These are phyloP conservation scores for Neospermospora avenae DNA, from an alignment of 2,329 filamentous ascomycete genomes.

Conservation along the genomic window DNA sequence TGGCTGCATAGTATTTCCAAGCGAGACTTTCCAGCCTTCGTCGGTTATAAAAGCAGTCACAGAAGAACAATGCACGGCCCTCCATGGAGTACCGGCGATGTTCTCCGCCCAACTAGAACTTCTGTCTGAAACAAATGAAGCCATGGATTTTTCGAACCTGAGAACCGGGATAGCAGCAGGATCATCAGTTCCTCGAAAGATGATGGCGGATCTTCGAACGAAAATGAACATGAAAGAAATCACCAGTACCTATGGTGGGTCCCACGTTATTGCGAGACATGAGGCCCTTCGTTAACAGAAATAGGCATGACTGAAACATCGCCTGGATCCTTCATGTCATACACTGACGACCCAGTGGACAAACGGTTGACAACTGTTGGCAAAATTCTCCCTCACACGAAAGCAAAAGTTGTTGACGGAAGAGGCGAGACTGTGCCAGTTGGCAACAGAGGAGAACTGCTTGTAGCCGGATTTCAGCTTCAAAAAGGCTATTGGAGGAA, in stretches of 20 bases:
- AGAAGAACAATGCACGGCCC: slow-evolving; percentile 50
- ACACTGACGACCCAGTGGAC: slow-evolving; percentile 67
- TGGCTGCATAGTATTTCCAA: slow-evolving; percentile 61
- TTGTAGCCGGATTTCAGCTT: slow-evolving; percentile 56
- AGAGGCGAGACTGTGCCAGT: slow-evolving; percentile 50
- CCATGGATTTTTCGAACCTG: slow-evolving; percentile 38
- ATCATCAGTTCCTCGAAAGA: slow-evolving; percentile 56
- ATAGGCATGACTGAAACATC: slow-evolving; percentile 68
- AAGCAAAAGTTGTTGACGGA: slow-evolving; percentile 67
- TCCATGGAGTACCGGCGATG: slow-evolving; percentile 61
- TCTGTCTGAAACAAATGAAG: slow-evolving; percentile 38
- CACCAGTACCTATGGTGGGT: slow-evolving; percentile 41
- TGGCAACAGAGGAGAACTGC: slow-evolving; percentile 58
- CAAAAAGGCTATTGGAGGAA: slow-evolving; percentile 65
- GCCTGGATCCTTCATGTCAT: slow-evolving; percentile 78
- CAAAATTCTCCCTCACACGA: slow-evolving; percentile 70
- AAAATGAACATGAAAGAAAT: slow-evolving; percentile 61
- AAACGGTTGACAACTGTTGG: slow-evolving; percentile 69
- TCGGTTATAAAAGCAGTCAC: slow-evolving; percentile 55
- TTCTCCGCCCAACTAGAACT: slow-evolving; percentile 64
- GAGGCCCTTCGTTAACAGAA: neutral
- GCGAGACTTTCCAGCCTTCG: slow-evolving; percentile 61
- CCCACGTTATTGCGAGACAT: no score
- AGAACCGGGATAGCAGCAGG: slow-evolving; percentile 67
- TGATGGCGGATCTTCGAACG: slow-evolving; percentile 60